Evolutionary conservation across 345 rosid genomes (phyloP), one percentile per base, ranked within the genome.

Genomic region (Viola odorata): DNA sequence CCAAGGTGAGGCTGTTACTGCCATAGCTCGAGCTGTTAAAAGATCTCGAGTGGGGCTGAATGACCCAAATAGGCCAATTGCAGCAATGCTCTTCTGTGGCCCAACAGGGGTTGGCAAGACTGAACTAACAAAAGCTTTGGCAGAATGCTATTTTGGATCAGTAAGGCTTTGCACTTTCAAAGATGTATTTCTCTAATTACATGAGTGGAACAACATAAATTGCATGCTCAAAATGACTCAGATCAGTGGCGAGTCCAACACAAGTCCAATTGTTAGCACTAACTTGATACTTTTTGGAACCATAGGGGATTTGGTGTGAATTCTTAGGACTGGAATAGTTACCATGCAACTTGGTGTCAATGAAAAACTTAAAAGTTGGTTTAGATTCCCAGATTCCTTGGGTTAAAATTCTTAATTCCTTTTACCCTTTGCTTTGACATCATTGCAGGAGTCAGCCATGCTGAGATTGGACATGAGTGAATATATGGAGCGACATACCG

Each of bases 41-140:
- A 90, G 99, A 77, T 88, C 99, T 6, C 82, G 97, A 6, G 86
- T 86, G 54, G 99, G 97, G 41, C 74, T 94, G 66, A 88, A 86
- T 65, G 91, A 94, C 77, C 96, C 97, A 7, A 81, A 81, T 63
- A 81, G 99, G 69, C 99, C 99, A 42, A 88, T 86, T 52, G 95
- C 99, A 0, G 91, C 97, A 45, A 86, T 94, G 96, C 86, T 94
- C 57, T 94, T 94, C 61, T 94, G 99, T 70, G 99, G 99, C 51
- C 99, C 97, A 44, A 94, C 99, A 37, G 99, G 99, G 48, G 97
- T 94, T 57, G 99, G 99, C 36, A 94, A 94, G 79, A 94, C 99
- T 16, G 97, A 94, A 68, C 82, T 94, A 71, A 72, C 96, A 41
- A 94, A 88, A 79, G 90, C 99, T 64, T 61, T 94, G 62, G 97